These are phyloP conservation scores for Flaveria trinervia DNA, from an alignment of 129 eudicot genomes.

Conservation along the genomic window DNA sequence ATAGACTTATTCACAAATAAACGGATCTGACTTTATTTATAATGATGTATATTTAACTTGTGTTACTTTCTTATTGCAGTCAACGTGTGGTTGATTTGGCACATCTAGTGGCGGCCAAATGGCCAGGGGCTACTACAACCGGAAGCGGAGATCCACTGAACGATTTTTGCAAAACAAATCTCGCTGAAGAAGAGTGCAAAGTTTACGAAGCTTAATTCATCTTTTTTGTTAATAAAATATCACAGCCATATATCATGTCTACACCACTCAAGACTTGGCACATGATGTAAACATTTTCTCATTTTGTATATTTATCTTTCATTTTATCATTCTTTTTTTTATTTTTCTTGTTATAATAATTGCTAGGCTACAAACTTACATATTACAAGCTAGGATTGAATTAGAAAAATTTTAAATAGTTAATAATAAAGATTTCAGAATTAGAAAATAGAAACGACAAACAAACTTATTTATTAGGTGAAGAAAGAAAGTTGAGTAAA, in stretches of 20 bases:
- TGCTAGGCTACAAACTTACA: too few relatives aligned
- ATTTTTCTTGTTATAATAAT: too few relatives aligned
- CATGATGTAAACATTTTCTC: background rate
- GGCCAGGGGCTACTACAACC: slow-evolving; percentile 66
- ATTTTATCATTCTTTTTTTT: too few relatives aligned
- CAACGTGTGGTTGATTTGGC: slow-evolving; percentile 99
- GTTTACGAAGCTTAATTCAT: slow-evolving; percentile 63
- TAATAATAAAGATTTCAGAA: too few relatives aligned
- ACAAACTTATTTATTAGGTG: too few relatives aligned
- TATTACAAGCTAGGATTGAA: too few relatives aligned
- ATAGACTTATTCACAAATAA: too few relatives aligned
- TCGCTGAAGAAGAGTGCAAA: slow-evolving; percentile 91
- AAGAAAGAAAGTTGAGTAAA: too few relatives aligned
- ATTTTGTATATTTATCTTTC: background rate
- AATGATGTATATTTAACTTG: too few relatives aligned
- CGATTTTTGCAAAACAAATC: slow-evolving; percentile 83
- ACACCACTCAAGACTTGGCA: background rate
- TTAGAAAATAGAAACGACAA: too few relatives aligned
- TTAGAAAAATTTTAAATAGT: too few relatives aligned
- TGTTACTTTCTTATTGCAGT: slow-evolving; percentile 30
- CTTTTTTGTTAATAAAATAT: background rate
- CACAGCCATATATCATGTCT: background rate
- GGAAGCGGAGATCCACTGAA: slow-evolving; percentile 95
- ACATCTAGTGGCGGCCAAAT: slow-evolving; percentile 79
- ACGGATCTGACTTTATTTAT: too few relatives aligned